phyloP scores from a whole-genome alignment of 139 green algal species.

The Tetraselmis striata region DNA sequence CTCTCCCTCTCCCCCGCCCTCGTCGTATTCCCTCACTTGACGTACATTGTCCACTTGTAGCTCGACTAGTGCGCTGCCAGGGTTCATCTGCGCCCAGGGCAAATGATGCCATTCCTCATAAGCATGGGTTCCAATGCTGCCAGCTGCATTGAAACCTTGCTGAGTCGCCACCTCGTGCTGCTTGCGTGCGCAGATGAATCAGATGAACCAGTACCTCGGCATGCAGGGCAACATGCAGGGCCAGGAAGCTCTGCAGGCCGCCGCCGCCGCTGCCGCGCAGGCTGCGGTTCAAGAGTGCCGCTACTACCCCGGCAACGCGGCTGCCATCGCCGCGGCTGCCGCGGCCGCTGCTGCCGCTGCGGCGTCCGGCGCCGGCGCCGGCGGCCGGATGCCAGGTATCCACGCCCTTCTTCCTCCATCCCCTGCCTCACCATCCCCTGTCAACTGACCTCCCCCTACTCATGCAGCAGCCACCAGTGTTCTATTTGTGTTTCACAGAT shows the following conservation, averaged over 20 bases:
- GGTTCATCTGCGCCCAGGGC: too few relatives aligned
- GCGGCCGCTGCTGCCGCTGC: constrained; percentile 3
- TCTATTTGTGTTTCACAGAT: not conserved
- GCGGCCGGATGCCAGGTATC: not conserved
- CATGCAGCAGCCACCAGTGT: too few relatives aligned
- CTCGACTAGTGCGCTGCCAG: too few relatives aligned
- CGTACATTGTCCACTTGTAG: not conserved
- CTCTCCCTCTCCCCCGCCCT: too few relatives aligned
- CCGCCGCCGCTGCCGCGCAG: not conserved
- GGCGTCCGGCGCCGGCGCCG: not conserved
- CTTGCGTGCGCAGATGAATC: not conserved
- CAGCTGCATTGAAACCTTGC: too few relatives aligned
- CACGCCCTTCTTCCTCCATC: not conserved
- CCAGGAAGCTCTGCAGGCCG: not conserved
- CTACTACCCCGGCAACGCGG: not conserved
- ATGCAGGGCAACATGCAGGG: constrained; percentile 4
- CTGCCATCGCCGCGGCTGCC: constrained; percentile 1
- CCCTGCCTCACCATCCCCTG: not conserved
- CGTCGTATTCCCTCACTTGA: not conserved
- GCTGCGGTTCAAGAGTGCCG: not conserved
- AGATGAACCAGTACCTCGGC: not conserved
- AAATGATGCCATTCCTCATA: too few relatives aligned
- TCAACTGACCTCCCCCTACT: not conserved
- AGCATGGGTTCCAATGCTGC: too few relatives aligned
- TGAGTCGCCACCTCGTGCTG: not conserved